Evolutionary conservation across 495 filamentous ascomycete species (phyloP).

Genomic region (Daldinia bambusicola): DNA sequence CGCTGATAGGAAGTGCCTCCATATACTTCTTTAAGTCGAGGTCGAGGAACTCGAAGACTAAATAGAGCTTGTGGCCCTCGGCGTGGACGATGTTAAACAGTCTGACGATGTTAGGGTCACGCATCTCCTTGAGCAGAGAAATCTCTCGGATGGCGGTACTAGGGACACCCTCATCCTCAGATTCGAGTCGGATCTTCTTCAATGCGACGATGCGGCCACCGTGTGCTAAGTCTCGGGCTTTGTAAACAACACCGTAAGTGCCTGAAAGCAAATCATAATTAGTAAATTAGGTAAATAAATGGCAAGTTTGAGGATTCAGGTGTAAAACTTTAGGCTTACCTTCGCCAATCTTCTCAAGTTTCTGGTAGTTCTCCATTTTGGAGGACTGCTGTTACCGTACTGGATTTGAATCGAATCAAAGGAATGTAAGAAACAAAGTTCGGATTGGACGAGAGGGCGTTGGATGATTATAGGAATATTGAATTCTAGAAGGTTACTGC

Average conservation of each 20-base stretch:
- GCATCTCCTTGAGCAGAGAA: slow-evolving; percentile 95
- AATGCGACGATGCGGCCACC: slow-evolving; percentile 87
- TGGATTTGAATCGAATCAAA: slow-evolving; percentile 20
- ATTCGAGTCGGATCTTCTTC: slow-evolving; percentile 98
- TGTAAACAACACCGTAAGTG: slow-evolving; percentile 94
- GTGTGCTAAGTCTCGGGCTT: slow-evolving; percentile 83
- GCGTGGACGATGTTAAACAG: slow-evolving; percentile 96
- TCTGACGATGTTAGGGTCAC: slow-evolving; percentile 91
- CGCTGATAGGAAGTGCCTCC: slow-evolving; percentile 91
- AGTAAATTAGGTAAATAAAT: background rate
- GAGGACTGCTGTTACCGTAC: slow-evolving; percentile 5
- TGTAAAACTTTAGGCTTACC: slow-evolving; percentile 63
- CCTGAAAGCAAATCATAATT: slow-evolving; percentile 58
- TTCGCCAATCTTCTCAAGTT: slow-evolving; percentile 99
- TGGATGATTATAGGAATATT: slow-evolving; percentile 9
- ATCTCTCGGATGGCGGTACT: slow-evolving; percentile 98
- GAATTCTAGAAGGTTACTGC: slow-evolving; percentile 13
- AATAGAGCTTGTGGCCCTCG: slow-evolving; percentile 94
- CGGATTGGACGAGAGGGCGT: background rate
- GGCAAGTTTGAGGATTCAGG: background rate
- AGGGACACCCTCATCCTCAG: slow-evolving; percentile 96
- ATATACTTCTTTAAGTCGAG: slow-evolving; percentile 98
- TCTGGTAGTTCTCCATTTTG: slow-evolving; percentile 98
- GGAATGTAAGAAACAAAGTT: slow-evolving; percentile 30
- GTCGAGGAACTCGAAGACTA: slow-evolving; percentile 95